phyloP scores from a whole-genome alignment of 495 filamentous ascomycete genomes.

The Penicillium alfredii region DNA sequence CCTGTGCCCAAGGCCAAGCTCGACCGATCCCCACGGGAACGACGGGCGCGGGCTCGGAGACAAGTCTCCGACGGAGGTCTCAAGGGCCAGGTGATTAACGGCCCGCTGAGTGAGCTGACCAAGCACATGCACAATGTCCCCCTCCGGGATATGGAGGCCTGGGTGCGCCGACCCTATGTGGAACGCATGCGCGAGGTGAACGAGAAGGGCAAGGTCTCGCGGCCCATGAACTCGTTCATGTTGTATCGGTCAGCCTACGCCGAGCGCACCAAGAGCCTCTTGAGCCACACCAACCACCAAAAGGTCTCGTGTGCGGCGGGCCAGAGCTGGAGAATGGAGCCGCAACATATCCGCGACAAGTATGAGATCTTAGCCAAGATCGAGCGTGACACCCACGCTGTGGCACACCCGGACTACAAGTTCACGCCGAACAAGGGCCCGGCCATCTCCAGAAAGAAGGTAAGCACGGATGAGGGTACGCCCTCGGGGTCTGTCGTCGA shows the following conservation, averaged over 20 bases:
- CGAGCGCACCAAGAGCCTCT: slow-evolving; percentile 76
- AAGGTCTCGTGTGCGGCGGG: slow-evolving; percentile 82
- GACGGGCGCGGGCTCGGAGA: slow-evolving; percentile 2
- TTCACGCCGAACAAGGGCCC: slow-evolving; percentile 80
- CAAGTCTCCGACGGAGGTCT: slow-evolving; percentile 3
- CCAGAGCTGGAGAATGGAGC: slow-evolving; percentile 78
- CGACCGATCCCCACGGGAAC: slow-evolving; percentile 1
- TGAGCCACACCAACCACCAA: slow-evolving; percentile 88
- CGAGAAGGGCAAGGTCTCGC: slow-evolving; percentile 73
- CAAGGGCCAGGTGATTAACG: too few relatives aligned
- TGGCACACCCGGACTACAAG: slow-evolving; percentile 88
- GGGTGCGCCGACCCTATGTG: slow-evolving; percentile 67
- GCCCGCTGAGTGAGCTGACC: slow-evolving; percentile 78
- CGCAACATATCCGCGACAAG: slow-evolving; percentile 60
- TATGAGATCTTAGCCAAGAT: slow-evolving; percentile 76
- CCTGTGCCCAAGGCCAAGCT: slow-evolving; percentile 5
- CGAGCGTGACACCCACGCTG: slow-evolving; percentile 79
- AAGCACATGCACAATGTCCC: slow-evolving; percentile 56
- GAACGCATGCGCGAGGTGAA: slow-evolving; percentile 63
- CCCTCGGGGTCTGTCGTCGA: slow-evolving; percentile 3
- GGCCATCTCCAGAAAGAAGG: slow-evolving; percentile 35
- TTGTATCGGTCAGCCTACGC: slow-evolving; percentile 92
- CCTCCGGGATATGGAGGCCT: slow-evolving; percentile 73
- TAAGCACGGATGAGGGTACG: too few relatives aligned
- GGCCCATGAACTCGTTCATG: slow-evolving; percentile 99